Percentiles rank a stretch among this genome's conserved stretches.
These are phyloP conservation scores for Aureobasidium sp. DNA, from an alignment of 2,329 filamentous ascomycete genomes.

Conservation along the genomic window DNA sequence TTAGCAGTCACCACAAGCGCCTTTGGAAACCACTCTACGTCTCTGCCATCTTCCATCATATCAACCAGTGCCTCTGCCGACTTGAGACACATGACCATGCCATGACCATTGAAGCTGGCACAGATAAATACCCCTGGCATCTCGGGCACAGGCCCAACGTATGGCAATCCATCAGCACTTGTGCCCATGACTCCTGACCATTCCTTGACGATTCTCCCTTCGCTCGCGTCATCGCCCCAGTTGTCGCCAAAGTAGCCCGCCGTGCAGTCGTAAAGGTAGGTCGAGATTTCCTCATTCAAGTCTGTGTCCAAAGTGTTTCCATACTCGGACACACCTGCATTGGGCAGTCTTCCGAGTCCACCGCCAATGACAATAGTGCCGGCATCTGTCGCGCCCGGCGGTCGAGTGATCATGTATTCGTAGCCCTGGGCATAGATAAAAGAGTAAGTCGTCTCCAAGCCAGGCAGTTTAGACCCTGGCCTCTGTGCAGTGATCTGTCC, in stretches of 20 bases:
- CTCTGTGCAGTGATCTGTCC: conserved; percentile 35
- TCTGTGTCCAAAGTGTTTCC: conserved; percentile 52
- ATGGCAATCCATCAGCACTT: conserved; percentile 44
- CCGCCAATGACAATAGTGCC: conserved; percentile 58
- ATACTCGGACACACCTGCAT: conserved; percentile 43
- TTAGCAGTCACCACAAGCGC: conserved; percentile 43
- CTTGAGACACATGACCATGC: conserved; percentile 34
- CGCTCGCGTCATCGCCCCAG: conserved; percentile 29
- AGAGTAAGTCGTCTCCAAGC: conserved; percentile 50
- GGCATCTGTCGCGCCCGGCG: conserved; percentile 36
- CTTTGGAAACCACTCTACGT: conserved; percentile 46
- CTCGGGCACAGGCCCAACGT: conserved; percentile 39
- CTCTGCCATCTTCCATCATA: conserved; percentile 39
- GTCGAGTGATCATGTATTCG: conserved; percentile 60
- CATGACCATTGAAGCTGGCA: conserved; percentile 59
- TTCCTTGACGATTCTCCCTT: conserved; percentile 31
- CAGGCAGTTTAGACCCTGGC: conserved; percentile 29
- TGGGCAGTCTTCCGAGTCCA: conserved; percentile 39
- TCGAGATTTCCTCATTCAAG: conserved; percentile 45
- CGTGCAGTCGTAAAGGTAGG: conserved; percentile 40
- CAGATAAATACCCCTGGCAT: conserved; percentile 46
- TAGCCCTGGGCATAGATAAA: conserved; percentile 56
- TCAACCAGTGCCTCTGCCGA: conserved; percentile 50
- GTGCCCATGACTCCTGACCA: conserved; percentile 49
- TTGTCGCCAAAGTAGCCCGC: conserved; percentile 46